These are phyloP conservation scores for Misopates orontium DNA, from an alignment of 257 asterid species.

Conservation along the genomic window DNA sequence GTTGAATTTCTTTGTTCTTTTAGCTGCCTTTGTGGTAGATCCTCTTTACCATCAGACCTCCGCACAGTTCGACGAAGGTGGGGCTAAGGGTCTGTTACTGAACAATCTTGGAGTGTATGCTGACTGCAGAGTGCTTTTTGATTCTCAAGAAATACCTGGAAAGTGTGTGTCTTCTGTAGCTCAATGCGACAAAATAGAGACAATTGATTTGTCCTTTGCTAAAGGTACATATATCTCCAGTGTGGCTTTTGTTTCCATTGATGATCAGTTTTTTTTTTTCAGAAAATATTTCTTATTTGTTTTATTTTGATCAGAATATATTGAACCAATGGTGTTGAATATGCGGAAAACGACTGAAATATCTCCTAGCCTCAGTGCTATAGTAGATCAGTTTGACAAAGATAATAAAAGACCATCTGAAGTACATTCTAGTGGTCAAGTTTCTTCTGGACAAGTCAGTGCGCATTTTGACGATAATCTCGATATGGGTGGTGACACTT, in stretches of 20 bases:
- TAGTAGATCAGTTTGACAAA: slow-evolving; percentile 60
- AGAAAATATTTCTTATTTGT: slow-evolving; percentile 21
- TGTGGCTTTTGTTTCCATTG: slow-evolving; percentile 14
- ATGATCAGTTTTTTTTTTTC: not conserved
- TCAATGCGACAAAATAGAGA: slow-evolving; percentile 41
- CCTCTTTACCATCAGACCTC: slow-evolving; percentile 99
- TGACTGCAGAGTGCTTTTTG: slow-evolving; percentile 86
- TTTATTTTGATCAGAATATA: slow-evolving; percentile 55
- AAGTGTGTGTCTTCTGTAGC: slow-evolving; percentile 45
- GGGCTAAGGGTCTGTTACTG: slow-evolving; percentile 90
- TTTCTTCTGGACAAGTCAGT: slow-evolving; percentile 45
- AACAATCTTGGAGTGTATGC: slow-evolving; percentile 95
- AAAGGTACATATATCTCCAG: slow-evolving; percentile 53
- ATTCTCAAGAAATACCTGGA: slow-evolving; percentile 94
- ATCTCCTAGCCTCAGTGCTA: slow-evolving; percentile 78
- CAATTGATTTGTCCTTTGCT: slow-evolving; percentile 76
- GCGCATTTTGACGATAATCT: slow-evolving; percentile 36
- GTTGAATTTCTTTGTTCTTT: slow-evolving; percentile 21
- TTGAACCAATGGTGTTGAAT: slow-evolving; percentile 66
- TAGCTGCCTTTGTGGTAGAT: slow-evolving; percentile 93
- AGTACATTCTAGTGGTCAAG: slow-evolving; percentile 47
- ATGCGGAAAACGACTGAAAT: slow-evolving; percentile 64
- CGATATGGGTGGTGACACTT: slow-evolving; percentile 47
- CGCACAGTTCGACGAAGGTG: slow-evolving; percentile 99
- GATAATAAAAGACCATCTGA: slow-evolving; percentile 61